Conservation (phyloP, 2,329 filamentous ascomycete species). For the Ophiosphaerella korrae region DNA sequence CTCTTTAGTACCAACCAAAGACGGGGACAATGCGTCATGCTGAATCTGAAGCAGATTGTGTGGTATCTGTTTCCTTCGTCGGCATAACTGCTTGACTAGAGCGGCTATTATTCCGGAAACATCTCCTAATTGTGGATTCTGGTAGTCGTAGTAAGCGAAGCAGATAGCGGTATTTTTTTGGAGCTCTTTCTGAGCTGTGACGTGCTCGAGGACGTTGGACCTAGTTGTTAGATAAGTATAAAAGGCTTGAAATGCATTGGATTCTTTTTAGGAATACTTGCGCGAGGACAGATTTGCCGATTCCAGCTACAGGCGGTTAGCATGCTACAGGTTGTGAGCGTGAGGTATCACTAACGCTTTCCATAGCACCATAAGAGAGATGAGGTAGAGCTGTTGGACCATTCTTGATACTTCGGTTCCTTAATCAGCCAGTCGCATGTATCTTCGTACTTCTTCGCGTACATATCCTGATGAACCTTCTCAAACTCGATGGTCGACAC, state of each 20-base stretch:
- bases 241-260: too few relatives aligned
- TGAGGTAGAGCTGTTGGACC: constrained; percentile 14
- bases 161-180: constrained; percentile 15
- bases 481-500: constrained; percentile 26
- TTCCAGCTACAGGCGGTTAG: constrained; percentile 22
- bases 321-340: background rate
- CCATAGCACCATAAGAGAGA: constrained; percentile 29
- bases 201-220: constrained; percentile 24
- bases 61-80: constrained; percentile 7
- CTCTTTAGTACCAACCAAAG: constrained; percentile 16
- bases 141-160: constrained; percentile 31
- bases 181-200: constrained; percentile 13
- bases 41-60: constrained; percentile 8
- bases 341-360: constrained; percentile 15
- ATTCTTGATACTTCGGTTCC: constrained; percentile 18
- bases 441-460: constrained; percentile 20
- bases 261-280: constrained; percentile 14
- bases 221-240: constrained; percentile 10
- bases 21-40: constrained; percentile 12
- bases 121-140: constrained; percentile 6
- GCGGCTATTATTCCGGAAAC: constrained; percentile 11
- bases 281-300: constrained; percentile 29
- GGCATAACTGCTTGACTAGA: constrained; percentile 17
- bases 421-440: constrained; percentile 25
- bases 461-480: constrained; percentile 20